Percentiles rank a stretch among this genome's conserved stretches.
Conservation (phyloP, 2,329 filamentous ascomycete genomes). For the Trichoderma oligosporum region DNA sequence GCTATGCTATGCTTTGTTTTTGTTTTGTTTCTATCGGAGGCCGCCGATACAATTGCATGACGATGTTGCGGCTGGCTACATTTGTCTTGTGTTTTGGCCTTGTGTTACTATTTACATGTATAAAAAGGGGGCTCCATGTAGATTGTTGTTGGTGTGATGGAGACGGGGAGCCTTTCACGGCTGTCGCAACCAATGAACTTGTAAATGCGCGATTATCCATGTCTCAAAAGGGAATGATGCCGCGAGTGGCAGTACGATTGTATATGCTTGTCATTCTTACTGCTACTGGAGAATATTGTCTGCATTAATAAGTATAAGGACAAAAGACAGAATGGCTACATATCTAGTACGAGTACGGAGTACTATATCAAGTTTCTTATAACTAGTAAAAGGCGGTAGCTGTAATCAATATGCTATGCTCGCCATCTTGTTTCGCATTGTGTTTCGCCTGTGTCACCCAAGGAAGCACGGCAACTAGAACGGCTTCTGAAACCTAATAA, state of each 20-base stretch:
- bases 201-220: background rate
- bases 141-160: too few species aligned
- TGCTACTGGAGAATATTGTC: too few species aligned
- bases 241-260: too few species aligned
- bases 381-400: background rate
- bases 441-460: background rate
- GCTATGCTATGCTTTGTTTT: too few species aligned
- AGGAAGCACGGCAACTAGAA: background rate
- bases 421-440: slow-evolving; percentile 12
- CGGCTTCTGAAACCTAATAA: slow-evolving; percentile 8
- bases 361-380: background rate
- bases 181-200: background rate
- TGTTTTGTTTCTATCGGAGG: background rate
- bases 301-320: too few species aligned
- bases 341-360: background rate
- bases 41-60: background rate
- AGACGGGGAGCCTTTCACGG: too few species aligned
- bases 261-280: too few species aligned
- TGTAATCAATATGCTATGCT: too few species aligned
- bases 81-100: background rate
- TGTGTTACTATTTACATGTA: background rate
- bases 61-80: background rate
- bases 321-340: background rate
- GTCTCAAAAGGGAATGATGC: background rate
- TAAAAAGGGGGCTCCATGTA: background rate